These are phyloP conservation scores for Dispira parvispora DNA, from an alignment of 192 early-diverging fungal genomes.

Conservation along the genomic window DNA sequence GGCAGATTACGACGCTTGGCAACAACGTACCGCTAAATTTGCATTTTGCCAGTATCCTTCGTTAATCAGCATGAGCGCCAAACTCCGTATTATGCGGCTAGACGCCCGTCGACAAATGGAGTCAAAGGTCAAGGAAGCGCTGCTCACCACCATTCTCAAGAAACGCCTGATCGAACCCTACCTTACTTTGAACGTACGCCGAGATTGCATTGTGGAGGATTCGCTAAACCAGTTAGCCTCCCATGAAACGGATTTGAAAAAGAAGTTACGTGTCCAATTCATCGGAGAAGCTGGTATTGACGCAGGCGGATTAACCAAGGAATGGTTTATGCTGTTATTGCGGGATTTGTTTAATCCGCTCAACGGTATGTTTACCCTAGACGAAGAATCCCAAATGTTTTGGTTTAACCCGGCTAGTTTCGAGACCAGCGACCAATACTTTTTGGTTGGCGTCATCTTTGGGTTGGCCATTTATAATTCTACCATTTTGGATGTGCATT, in stretches of 20 bases:
- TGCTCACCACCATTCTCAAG: conserved; percentile 39
- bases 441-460: conserved; percentile 77
- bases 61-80: conserved; percentile 53
- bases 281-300: conserved; percentile 89
- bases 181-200: conserved; percentile 39
- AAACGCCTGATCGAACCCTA: conserved; percentile 30
- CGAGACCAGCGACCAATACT: conserved; percentile 68
- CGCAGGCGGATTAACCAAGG: conserved; percentile 91
- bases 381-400: conserved; percentile 38
- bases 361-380: conserved; percentile 70
- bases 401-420: conserved; percentile 69
- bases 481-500: conserved; percentile 76
- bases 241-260: conserved; percentile 70
- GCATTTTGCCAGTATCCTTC: conserved; percentile 76
- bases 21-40: conserved; percentile 37
- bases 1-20: conserved; percentile 60
- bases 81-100: conserved; percentile 58
- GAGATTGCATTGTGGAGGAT: conserved; percentile 52
- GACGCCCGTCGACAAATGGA: conserved; percentile 66
- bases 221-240: conserved; percentile 58
- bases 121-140: conserved; percentile 47
- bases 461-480: conserved; percentile 90
- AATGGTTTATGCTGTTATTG: conserved; percentile 91
- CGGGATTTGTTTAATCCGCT: conserved; percentile 85
- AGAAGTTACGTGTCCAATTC: conserved; percentile 83